These are phyloP conservation scores for Achlya hypogyna DNA, from an alignment of 352 stramenopile genomes.

Conservation along the genomic window DNA sequence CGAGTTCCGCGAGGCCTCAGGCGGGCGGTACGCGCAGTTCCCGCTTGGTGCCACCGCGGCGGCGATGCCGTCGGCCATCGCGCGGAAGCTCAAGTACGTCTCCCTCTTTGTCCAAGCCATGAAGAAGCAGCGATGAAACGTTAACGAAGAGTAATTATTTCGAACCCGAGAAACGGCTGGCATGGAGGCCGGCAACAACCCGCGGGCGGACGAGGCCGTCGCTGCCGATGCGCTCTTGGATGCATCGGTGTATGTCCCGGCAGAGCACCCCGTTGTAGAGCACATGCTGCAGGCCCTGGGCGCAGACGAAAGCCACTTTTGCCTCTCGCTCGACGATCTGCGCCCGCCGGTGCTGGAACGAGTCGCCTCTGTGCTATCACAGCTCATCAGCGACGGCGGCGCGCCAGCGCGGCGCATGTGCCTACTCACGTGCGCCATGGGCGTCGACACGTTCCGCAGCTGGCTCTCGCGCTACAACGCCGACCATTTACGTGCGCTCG, in stretches of 20 bases:
- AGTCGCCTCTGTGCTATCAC: background rate
- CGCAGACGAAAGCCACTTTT: conserved; percentile 2
- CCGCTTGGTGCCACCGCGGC: background rate
- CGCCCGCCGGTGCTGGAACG: background rate
- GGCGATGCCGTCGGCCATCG: background rate
- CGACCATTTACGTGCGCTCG: background rate
- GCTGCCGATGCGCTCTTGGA: too few relatives aligned
- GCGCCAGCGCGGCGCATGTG: background rate
- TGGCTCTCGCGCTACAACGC: background rate
- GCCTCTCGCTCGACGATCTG: conserved; percentile 7
- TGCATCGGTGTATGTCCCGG: background rate
- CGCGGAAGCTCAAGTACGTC: conserved; percentile 17
- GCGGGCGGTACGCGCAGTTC: background rate
- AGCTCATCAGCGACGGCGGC: background rate
- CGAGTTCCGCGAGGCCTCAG: background rate
- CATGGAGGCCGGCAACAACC: background rate
- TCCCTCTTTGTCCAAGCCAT: conserved; percentile 17
- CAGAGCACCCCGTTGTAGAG: background rate
- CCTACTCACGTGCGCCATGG: background rate
- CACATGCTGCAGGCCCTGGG: background rate
- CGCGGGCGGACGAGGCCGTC: too few relatives aligned
- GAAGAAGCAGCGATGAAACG: conserved; percentile 5
- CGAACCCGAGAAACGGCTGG: too few relatives aligned
- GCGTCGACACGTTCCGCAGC: conserved; percentile 2
- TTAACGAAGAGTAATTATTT: too few relatives aligned